Percentiles rank a stretch among this genome's conserved stretches.
phyloP scores from a whole-genome alignment of 2,329 filamentous ascomycete genomes.

The Trichoderma harzianum region DNA sequence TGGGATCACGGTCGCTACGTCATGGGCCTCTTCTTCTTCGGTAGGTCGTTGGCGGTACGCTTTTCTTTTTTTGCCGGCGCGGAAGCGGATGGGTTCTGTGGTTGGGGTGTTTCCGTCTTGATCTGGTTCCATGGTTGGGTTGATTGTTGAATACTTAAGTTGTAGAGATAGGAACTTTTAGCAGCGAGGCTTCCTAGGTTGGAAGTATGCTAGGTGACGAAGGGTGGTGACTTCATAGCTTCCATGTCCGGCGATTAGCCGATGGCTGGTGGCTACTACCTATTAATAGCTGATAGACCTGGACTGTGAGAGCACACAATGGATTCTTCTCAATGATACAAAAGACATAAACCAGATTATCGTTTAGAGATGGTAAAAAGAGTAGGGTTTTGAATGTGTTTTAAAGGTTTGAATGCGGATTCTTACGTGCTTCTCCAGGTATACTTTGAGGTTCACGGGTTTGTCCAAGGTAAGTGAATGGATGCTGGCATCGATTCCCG shows the following conservation, averaged over 20 bases:
- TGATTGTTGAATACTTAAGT: neutral
- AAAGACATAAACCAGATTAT: neutral
- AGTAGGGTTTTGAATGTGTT: slow-evolving; percentile 24
- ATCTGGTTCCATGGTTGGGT: slow-evolving; percentile 24
- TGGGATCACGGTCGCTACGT: neutral
- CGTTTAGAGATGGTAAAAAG: slow-evolving; percentile 32
- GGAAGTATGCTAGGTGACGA: neutral
- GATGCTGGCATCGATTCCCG: neutral
- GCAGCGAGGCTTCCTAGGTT: too few species aligned
- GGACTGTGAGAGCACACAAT: neutral
- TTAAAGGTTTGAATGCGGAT: neutral
- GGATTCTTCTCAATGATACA: neutral
- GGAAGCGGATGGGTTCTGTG: slow-evolving; percentile 47
- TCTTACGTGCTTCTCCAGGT: slow-evolving; percentile 38
- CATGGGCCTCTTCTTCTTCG: neutral
- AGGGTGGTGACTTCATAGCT: slow-evolving; percentile 16
- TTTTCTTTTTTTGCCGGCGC: slow-evolving; percentile 58
- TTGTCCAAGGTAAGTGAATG: slow-evolving; percentile 58
- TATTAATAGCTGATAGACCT: neutral
- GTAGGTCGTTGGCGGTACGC: slow-evolving; percentile 50
- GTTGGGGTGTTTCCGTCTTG: slow-evolving; percentile 21
- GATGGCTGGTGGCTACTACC: neutral
- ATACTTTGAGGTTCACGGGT: slow-evolving; percentile 60
- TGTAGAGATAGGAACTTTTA: neutral
- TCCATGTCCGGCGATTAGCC: slow-evolving; percentile 11